Evolutionary conservation across 768 basidiomycete genomes (phyloP), one percentile per base, ranked within the genome.

Genomic region (Russula compacta): DNA sequence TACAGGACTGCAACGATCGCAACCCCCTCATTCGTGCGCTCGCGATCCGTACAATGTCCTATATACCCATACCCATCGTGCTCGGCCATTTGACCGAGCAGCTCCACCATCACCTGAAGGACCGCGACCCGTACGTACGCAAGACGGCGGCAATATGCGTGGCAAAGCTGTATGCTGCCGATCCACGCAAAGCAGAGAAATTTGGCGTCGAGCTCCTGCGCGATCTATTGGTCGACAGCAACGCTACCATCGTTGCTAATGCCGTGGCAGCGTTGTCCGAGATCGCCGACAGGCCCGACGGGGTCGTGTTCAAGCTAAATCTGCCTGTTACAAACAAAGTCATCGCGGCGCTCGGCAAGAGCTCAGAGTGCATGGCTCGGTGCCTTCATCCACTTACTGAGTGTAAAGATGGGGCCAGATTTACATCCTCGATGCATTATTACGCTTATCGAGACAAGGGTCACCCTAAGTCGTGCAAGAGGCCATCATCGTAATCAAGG

Each of bases 121-220:
- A 99, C 72, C 80, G 85, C 17, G 95, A 99, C 72, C 94, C 97
- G 19, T 99, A 99, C 72, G 97, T 99, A 15, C 87, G 97, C 63
- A 99, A 99, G 77, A 99, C 97, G 4, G 94, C 95, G 19, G 95
- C 95, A 1, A 94, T 98, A 32, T 97, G 93, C 68, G 97, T 98
- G 14, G 95, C 92, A 15, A 99, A 99, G 73, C 77, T 98, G 19
- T 98, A 95, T 69, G 80, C 85, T 15, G 89, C 91, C 35, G 95
- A 97, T 70, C 85, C 88, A 33, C 80, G 87, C 61, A 83, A 86
- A 68, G 89, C 92, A 24, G 95, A 97, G 73, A 86, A 84, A 67
- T 98, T 98, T 69, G n/a, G n/a, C n/a, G 91, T 98, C 35, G 87
- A 89, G 69, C 80, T 87, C 80, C 78, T 99, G 46, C 82, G 94